Evolutionary conservation across 805 yeast species (phyloP).

Genomic region (Isabelozyma rhagii): DNA sequence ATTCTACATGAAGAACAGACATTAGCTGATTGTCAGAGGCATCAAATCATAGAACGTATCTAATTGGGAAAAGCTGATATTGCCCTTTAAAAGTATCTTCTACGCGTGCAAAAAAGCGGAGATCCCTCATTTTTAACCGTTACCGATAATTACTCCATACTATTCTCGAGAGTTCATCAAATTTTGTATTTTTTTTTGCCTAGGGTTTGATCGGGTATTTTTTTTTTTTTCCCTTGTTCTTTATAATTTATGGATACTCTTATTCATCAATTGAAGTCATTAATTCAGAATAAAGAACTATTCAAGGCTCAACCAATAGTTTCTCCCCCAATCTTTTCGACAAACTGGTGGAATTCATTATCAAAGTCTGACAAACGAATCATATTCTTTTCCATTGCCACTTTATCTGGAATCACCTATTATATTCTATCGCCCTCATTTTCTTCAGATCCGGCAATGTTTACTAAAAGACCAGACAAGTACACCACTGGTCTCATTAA

Average conservation of each 20-base stretch:
- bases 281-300: conserved; percentile 7
- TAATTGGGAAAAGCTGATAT: too few relatives aligned
- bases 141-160: too few relatives aligned
- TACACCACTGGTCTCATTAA: conserved; percentile 82
- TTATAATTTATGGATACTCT: not conserved
- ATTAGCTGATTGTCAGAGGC: too few relatives aligned
- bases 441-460: conserved; percentile 21
- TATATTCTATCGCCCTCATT: conserved; percentile 13
- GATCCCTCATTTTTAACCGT: too few relatives aligned
- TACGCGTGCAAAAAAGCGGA: too few relatives aligned
- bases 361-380: conserved; percentile 5
- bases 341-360: not conserved
- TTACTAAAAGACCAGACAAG: conserved; percentile 60
- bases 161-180: too few relatives aligned
- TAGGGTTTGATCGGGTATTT: too few relatives aligned
- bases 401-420: conserved; percentile 8
- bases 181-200: too few relatives aligned
- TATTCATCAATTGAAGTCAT: conserved; percentile 6
- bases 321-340: not conserved
- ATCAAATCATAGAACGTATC: too few relatives aligned
- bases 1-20: too few relatives aligned
- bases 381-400: conserved; percentile 6
- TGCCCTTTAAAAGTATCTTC: too few relatives aligned
- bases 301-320: not conserved
- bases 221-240: not conserved